Evolutionary conservation across 176 grass and related monocot species (phyloP).

Genomic region (Ensete glaucum): DNA sequence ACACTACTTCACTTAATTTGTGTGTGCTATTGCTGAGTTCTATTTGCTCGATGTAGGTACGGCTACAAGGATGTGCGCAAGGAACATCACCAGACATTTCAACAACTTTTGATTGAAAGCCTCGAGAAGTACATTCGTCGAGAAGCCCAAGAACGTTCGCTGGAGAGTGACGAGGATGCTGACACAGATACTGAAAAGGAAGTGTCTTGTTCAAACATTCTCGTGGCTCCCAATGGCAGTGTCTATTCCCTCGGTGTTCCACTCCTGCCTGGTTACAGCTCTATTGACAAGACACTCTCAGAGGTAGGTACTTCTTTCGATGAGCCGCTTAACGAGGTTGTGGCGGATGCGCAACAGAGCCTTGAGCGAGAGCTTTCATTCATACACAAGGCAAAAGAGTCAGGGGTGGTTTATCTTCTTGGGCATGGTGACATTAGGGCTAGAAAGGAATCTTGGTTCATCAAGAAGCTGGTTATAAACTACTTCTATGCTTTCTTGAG

Average conservation of each 20-base stretch:
- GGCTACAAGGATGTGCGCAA: conserved; percentile 97
- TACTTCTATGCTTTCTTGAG: conserved; percentile 92
- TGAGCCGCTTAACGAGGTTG: conserved; percentile 26
- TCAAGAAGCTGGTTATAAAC: conserved; percentile 93
- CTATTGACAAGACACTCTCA: conserved; percentile 20
- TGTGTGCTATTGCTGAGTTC: neutral
- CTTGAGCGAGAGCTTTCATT: conserved; percentile 75
- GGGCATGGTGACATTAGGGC: conserved; percentile 85
- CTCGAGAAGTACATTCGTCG: conserved; percentile 87
- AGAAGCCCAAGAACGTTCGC: conserved; percentile 75
- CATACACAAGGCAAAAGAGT: conserved; percentile 73
- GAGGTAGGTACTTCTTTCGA: conserved; percentile 48
- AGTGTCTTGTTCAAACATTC: conserved; percentile 29
- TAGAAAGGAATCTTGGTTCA: conserved; percentile 85
- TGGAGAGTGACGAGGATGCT: conserved; percentile 74
- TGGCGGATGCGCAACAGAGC: conserved; percentile 32
- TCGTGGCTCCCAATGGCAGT: conserved; percentile 60
- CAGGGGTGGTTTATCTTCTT: conserved; percentile 68
- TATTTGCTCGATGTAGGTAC: conserved; percentile 50
- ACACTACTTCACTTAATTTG: neutral
- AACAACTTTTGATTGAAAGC: conserved; percentile 83
- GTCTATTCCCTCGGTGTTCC: conserved; percentile 61
- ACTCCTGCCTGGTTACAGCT: conserved; percentile 32
- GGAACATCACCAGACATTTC: conserved; percentile 65
- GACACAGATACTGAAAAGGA: conserved; percentile 51